Conservation (phyloP, 163 green algal species). For the Volvox carteri region DNA sequence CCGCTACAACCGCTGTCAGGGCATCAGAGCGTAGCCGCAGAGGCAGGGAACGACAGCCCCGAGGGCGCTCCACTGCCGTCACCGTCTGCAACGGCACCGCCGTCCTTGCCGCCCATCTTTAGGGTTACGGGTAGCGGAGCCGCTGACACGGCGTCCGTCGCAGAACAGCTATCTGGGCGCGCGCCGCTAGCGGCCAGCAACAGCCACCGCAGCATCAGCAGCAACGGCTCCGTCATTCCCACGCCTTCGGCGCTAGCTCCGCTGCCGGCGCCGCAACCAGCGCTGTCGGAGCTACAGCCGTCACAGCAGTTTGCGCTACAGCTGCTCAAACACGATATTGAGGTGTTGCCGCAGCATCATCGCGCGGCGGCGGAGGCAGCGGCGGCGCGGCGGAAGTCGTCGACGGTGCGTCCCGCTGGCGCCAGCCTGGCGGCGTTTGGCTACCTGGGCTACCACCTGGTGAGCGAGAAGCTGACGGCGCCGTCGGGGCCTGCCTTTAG, state of each 20-base stretch:
- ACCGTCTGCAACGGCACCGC: background rate
- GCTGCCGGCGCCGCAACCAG: constrained; percentile 21
- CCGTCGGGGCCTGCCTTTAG: constrained; percentile 1
- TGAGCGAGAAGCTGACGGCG: constrained; percentile 16
- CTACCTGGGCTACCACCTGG: constrained; percentile 54
- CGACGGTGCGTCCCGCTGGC: constrained; percentile 12
- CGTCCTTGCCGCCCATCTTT: constrained; percentile 8
- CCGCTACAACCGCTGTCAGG: background rate
- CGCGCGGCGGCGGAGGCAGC: constrained; percentile 25
- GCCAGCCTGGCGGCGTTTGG: constrained; percentile 46
- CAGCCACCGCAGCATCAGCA: constrained; percentile 28
- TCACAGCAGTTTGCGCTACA: constrained; percentile 62
- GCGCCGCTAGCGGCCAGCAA: background rate
- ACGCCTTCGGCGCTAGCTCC: background rate
- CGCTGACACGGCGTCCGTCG: background rate
- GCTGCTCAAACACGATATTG: constrained; percentile 63
- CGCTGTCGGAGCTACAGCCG: constrained; percentile 48
- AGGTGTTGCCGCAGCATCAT: constrained; percentile 61
- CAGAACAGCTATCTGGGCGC: background rate
- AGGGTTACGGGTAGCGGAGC: background rate
- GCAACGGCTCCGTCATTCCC: constrained; percentile 5
- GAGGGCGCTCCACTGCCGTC: background rate
- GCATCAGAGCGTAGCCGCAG: background rate
- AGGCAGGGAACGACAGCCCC: background rate
- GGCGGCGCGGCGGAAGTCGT: background rate